A percentile compares a stretch with the other conserved stretches of the same genome.
Evolutionary conservation across 179 eudicot species (phyloP).

Genomic region (Spinacia oleracea): DNA sequence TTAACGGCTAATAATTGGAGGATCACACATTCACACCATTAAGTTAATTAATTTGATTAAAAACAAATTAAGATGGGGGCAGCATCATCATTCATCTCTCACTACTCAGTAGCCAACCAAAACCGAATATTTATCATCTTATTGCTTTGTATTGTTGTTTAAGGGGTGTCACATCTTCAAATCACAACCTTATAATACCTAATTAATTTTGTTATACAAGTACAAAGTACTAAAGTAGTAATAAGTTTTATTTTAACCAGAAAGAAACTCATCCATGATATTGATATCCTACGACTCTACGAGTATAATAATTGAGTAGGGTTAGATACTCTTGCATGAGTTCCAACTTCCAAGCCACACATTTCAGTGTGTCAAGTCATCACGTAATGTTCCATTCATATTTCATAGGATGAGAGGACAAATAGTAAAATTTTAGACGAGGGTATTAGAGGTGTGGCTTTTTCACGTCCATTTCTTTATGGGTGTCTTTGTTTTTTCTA

Average conservation of each 20-base stretch:
- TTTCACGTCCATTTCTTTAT: no score
- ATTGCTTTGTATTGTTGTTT: not conserved
- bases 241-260: no score
- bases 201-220: no score
- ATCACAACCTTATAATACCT: not conserved
- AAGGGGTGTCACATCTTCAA: constrained; percentile 11
- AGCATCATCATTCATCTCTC: not conserved
- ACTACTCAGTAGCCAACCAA: constrained; percentile 12
- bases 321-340: not conserved
- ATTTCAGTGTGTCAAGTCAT: not conserved
- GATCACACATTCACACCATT: no score
- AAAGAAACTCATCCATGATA: no score
- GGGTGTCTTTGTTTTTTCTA: no score
- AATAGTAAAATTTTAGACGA: no score
- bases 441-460: no score
- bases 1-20: constrained; percentile 1
- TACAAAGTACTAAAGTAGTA: no score
- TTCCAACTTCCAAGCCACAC: constrained; percentile 3
- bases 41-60: not conserved
- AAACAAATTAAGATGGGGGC: no score
- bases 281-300: no score
- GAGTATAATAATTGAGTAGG: not conserved
- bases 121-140: constrained; percentile 9
- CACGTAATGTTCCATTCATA: not conserved
- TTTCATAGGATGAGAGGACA: no score